Percentiles rank a stretch among this genome's conserved stretches.
Evolutionary conservation across 306 rosid genomes (phyloP).

Genomic region (Prunus mongolica): DNA sequence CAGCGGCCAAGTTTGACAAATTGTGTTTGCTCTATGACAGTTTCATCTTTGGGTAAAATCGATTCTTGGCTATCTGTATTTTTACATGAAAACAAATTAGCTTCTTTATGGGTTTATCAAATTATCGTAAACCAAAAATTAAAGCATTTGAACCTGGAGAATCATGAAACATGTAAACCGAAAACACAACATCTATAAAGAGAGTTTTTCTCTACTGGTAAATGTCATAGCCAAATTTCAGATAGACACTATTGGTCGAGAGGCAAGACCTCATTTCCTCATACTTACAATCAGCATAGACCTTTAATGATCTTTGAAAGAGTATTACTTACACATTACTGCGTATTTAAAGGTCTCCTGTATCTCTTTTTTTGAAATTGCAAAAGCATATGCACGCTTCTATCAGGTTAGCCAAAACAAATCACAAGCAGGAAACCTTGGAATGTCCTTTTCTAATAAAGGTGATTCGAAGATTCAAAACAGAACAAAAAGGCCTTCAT

Average conservation of each 20-base stretch:
- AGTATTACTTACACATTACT: not conserved
- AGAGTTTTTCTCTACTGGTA: not conserved
- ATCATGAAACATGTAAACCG: not conserved
- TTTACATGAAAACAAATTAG: not conserved
- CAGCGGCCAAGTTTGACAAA: constrained; percentile 49
- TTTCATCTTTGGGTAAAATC: constrained; percentile 25
- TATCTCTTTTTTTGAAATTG: not conserved
- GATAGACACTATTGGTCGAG: not conserved
- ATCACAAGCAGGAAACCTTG: not conserved
- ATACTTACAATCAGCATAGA: not conserved
- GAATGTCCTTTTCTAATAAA: not conserved
- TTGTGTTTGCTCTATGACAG: constrained; percentile 23
- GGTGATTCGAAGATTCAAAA: not conserved
- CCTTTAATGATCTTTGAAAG: not conserved
- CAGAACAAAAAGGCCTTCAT: not conserved
- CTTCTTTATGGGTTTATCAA: not conserved
- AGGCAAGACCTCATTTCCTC: not conserved
- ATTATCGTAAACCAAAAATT: not conserved
- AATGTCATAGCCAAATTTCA: not conserved
- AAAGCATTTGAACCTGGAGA: not conserved
- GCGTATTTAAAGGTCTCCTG: too few species aligned
- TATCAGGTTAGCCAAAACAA: not conserved
- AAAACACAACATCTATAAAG: not conserved
- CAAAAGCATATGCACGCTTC: not conserved
- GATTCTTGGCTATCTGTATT: constrained; percentile 60